Percentiles rank a stretch among this genome's conserved stretches.
Evolutionary conservation across 805 yeast genomes (phyloP).

Genomic region (Candida tammaniensis): DNA sequence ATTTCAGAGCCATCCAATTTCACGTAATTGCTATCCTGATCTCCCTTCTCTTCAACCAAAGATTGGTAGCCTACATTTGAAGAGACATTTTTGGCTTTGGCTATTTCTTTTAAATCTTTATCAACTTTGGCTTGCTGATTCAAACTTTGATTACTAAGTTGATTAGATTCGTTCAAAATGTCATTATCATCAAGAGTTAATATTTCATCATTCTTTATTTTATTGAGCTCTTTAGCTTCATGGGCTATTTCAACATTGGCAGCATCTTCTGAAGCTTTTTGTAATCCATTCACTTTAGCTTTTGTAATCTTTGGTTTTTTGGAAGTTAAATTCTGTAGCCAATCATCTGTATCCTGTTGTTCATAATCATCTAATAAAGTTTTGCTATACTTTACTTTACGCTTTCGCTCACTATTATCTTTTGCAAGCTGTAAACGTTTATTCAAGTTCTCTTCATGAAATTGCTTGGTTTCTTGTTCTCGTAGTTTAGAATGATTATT

Average conservation of each 20-base stretch:
- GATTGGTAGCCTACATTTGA: conserved; percentile 5
- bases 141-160: conserved; percentile 39
- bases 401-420: conserved; percentile 17
- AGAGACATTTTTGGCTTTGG: conserved; percentile 14
- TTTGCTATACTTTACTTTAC: conserved; percentile 19
- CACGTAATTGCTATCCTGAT: conserved; percentile 12
- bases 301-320: conserved; percentile 2
- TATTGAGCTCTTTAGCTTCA: conserved; percentile 34
- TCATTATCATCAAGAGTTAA: conserved; percentile 57
- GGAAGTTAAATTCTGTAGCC: conserved; percentile 30
- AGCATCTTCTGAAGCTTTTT: conserved; percentile 1
- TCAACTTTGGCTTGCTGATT: conserved; percentile 23
- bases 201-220: conserved; percentile 41
- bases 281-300: neutral
- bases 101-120: conserved; percentile 17
- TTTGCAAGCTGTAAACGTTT: conserved; percentile 18
- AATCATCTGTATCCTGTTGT: conserved; percentile 35
- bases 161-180: conserved; percentile 30
- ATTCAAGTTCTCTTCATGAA: conserved; percentile 13
- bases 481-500: neutral
- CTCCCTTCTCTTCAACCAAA: conserved; percentile 12
- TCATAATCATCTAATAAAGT: conserved; percentile 24
- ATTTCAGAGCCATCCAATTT: conserved; percentile 3
- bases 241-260: conserved; percentile 46
- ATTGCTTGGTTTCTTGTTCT: neutral